Evolutionary conservation across 257 asterid genomes (phyloP).

Genomic region (Lavandula angustifolia): DNA sequence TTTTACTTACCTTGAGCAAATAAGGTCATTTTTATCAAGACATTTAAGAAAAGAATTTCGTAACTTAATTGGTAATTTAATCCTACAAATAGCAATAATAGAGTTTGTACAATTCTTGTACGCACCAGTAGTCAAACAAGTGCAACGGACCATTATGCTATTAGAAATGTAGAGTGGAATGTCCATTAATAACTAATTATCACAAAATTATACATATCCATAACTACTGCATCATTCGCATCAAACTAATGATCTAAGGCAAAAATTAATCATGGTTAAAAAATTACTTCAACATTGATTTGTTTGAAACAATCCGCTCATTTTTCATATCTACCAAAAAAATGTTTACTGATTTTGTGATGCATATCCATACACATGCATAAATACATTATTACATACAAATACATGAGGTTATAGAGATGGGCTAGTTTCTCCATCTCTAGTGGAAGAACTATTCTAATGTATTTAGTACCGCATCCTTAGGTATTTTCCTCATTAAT

Average conservation of each 20-base stretch:
- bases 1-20: conserved; percentile 5
- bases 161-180: not conserved
- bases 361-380: too few species aligned
- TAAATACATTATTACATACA: too few species aligned
- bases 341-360: too few species aligned
- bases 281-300: too few species aligned
- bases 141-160: conserved; percentile 8
- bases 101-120: conserved; percentile 32
- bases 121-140: conserved; percentile 16
- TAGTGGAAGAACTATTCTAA: too few species aligned
- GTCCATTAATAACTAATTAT: not conserved
- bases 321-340: too few species aligned
- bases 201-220: not conserved
- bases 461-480: too few species aligned
- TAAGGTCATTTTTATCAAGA: not conserved
- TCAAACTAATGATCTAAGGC: not conserved
- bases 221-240: not conserved
- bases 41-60: not conserved
- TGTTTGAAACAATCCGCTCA: too few species aligned
- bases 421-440: too few species aligned
- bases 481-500: too few species aligned
- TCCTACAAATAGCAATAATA: conserved; percentile 2
- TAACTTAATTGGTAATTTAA: conserved; percentile 4
- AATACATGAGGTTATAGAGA: too few species aligned
- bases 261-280: not conserved